Evolutionary conservation across 768 basidiomycete species (phyloP), one percentile per base, ranked within the genome.

Genomic region (Lentinula edodes): DNA sequence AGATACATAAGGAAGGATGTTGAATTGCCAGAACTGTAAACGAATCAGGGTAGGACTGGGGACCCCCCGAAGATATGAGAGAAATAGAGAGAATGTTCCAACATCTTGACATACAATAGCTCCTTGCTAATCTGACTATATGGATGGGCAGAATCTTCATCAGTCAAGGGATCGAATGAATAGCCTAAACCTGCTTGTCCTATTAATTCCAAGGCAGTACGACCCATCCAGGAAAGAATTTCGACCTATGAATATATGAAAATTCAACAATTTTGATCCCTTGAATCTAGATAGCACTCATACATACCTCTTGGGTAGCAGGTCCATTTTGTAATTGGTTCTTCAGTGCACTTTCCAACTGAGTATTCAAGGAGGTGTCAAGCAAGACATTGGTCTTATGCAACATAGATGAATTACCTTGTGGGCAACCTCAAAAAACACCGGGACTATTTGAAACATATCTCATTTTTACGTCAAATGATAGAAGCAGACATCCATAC

Each of bases 201-300:
- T n/a, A 60, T 52, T 7, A 60, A 9, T 10, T 60, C 59, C 36
- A 60, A 35, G 23, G 59, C 50, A 18, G 59, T 52, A 42, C 59
- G 59, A 8, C 35, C 50, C 59, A 60, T 60, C 59, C 59, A 60
- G 23, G 50, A 23, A n/a, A 60, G 28, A 9, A 60, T 60, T 23
- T 76, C 69, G 43, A 71, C 57, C 62, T 73, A 66, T 13, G 35
- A 69, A 45, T 34, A 42, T 60, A 52, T 51, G 41, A 18, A 35
- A 16, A 35, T 34, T 56, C 68, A 32, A 55, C 68, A 68, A 48
- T 66, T 64, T 35, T 62, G 62, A 10, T 64, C 62, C 8, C 75
- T 67, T 20, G 65, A 43, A 57, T 68, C 65, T 56, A 74, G 28
- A 28, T 28, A 28, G 28, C 28, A 28, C 70, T n/a, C n/a, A n/a